Evolutionary conservation across 2,329 filamentous ascomycete genomes (phyloP), one percentile per base, ranked within the genome.

Genomic region (Hypomyces perniciosus): DNA sequence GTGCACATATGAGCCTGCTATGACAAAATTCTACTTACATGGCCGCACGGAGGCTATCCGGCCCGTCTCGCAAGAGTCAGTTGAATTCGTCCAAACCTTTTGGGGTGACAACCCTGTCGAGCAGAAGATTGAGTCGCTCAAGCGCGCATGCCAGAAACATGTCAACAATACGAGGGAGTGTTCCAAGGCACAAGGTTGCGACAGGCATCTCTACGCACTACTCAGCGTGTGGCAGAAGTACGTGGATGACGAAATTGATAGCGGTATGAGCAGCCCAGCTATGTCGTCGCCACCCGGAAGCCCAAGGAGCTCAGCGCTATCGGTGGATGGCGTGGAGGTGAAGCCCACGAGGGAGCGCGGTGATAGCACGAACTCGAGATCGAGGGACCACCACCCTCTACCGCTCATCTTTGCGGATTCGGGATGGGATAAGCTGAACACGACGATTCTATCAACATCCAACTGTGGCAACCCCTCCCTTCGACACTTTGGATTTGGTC

Each of bases 391-490:
- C 61, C 64, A 76, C 63, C 63, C 74, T 51, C 78, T 92, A 61
- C 93, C 93, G 0, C 74, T 84, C 5, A 78, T 99, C 51, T 99
- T 97, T 67, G 84, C 85, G 44, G 93, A 99, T 63, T 61, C 79
- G 1, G 93, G 92, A 44, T 99, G 91, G 90, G 92, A 97, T 68
- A 91, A 88, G 65, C 81, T 96, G 57, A 97, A 97, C 74, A 95
- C 81, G 56, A 97, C 92, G 7, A 89, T 97, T 57, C 75, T 99
- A 37, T 95, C 89, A 6, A 97, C 93, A 0, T 96, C 91, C n/a
- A 99, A 99, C 75, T 99, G 93, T 69, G 93, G 93, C 53, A 99
- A 97, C 69, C 93, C 93, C 0, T 90, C 86, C 0, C 82, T 99
- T 13, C 84, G 93, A 2, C 92, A 97, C 61, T 99, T 99, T 62